Evolutionary conservation across 2,329 filamentous ascomycete genomes (phyloP).

Genomic region (Ilyonectria sp.): DNA sequence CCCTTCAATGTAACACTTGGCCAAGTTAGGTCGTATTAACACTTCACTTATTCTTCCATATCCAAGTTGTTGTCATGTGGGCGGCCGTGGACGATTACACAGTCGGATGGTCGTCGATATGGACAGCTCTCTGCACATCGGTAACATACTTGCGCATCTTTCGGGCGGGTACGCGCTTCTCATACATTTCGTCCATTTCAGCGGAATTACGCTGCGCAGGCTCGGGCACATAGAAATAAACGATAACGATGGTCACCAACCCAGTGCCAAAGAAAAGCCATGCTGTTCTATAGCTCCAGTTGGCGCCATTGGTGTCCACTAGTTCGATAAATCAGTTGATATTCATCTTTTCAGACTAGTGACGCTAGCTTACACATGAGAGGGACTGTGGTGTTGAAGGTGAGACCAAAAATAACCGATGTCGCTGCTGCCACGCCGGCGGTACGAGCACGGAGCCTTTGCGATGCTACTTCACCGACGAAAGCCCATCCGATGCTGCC

Average conservation of each 20-base stretch:
- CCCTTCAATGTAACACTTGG: too few species aligned
- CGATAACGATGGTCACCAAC: slow-evolving; percentile 19
- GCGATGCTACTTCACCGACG: not conserved
- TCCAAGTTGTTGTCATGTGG: too few species aligned
- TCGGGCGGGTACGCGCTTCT: slow-evolving; percentile 33
- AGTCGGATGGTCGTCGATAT: too few species aligned
- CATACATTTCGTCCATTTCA: slow-evolving; percentile 40
- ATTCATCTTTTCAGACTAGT: too few species aligned
- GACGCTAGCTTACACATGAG: not conserved
- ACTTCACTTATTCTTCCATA: too few species aligned
- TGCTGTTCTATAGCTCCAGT: not conserved
- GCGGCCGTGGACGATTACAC: too few species aligned
- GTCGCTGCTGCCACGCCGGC: not conserved
- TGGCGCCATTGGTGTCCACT: not conserved
- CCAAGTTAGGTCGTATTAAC: too few species aligned
- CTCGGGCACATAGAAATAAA: slow-evolving; percentile 9
- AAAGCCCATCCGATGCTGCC: not conserved
- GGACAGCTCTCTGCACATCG: slow-evolving; percentile 22
- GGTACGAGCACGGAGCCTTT: not conserved
- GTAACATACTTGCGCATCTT: slow-evolving; percentile 35
- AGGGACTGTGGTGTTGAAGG: not conserved
- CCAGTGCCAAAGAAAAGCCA: not conserved
- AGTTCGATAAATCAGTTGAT: too few species aligned
- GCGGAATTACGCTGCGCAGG: slow-evolving; percentile 34
- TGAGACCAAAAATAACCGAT: not conserved